phyloP scores from a whole-genome alignment of 2,329 filamentous ascomycete species.

The Scleromitrula shiraiana region DNA sequence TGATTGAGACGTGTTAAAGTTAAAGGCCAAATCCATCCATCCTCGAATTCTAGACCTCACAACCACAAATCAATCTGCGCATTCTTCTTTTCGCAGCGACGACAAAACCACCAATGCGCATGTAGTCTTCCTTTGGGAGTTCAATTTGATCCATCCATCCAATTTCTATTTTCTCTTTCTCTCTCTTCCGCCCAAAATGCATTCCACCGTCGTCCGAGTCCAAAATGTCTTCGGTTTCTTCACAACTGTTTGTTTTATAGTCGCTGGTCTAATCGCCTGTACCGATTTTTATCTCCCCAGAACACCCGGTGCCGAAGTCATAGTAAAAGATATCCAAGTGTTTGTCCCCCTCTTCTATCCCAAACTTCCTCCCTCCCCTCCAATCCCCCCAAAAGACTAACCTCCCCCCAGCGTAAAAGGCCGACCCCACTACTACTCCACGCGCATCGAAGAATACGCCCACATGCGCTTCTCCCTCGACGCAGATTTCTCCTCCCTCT shows the following conservation, averaged over 20 bases:
- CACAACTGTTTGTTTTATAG: conserved; percentile 80
- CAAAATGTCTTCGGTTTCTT: conserved; percentile 98
- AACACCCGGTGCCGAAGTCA: conserved; percentile 55
- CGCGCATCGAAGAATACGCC: conserved; percentile 91
- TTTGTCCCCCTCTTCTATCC: conserved; percentile 35
- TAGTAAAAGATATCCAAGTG: conserved; percentile 77
- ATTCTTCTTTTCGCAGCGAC: no score
- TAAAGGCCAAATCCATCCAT: conserved; percentile 10
- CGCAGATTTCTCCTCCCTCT: conserved; percentile 82
- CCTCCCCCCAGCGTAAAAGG: conserved; percentile 61
- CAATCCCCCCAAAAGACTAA: neutral
- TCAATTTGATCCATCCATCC: no score
- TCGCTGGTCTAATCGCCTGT: conserved; percentile 71
- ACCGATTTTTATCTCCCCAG: conserved; percentile 68
- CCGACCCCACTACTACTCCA: conserved; percentile 89
- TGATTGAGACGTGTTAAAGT: conserved; percentile 19
- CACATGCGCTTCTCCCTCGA: conserved; percentile 89
- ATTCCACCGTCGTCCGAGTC: conserved; percentile 73
- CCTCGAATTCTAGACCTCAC: no score
- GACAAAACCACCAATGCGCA: neutral
- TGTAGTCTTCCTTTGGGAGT: no score
- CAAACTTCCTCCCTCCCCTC: neutral
- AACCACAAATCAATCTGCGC: no score
- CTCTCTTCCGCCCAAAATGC: conserved; percentile 42
- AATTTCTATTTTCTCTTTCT: neutral